Conservation (phyloP, 805 yeast species). For the Metschnikowia hibisci region DNA sequence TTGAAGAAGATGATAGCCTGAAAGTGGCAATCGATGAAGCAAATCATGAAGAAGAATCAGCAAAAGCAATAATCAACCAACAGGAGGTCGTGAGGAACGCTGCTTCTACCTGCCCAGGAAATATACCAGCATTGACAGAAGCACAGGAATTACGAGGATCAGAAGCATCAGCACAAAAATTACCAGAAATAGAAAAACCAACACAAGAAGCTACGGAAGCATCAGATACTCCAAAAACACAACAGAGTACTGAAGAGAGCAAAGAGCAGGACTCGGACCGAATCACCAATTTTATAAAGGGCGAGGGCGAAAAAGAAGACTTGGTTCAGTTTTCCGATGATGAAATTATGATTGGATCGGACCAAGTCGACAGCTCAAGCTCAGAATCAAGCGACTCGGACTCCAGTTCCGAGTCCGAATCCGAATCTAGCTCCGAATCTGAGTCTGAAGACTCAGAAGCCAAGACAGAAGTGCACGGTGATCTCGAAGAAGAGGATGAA, state of each 20-base stretch:
- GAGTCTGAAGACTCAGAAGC: slow-evolving; percentile 2
- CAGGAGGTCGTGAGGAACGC: too few relatives aligned
- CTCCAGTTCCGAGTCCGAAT: slow-evolving; percentile 9
- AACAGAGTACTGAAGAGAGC: background rate
- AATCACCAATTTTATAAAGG: slow-evolving; percentile 4
- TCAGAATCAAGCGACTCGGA: slow-evolving; percentile 6
- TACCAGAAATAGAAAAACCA: too few relatives aligned
- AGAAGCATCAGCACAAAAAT: too few relatives aligned
- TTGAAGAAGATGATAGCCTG: too few relatives aligned
- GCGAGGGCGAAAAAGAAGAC: slow-evolving; percentile 3
- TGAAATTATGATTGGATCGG: slow-evolving; percentile 12
- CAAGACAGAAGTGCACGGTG: slow-evolving; percentile 7
- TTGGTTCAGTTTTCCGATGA: slow-evolving; percentile 15
- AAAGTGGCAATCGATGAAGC: too few relatives aligned
- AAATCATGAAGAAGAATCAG: too few relatives aligned
- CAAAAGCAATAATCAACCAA: too few relatives aligned
- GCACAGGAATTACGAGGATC: too few relatives aligned
- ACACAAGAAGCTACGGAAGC: too few relatives aligned
- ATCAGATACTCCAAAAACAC: background rate
- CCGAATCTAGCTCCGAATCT: slow-evolving; percentile 5
- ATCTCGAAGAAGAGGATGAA: slow-evolving; percentile 43
- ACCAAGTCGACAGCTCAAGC: background rate
- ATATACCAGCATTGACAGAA: too few relatives aligned
- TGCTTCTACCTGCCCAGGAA: too few relatives aligned
- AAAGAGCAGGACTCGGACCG: background rate